Conservation (phyloP, 1,139 yeast genomes). For the Suhomyces wounanorum region DNA sequence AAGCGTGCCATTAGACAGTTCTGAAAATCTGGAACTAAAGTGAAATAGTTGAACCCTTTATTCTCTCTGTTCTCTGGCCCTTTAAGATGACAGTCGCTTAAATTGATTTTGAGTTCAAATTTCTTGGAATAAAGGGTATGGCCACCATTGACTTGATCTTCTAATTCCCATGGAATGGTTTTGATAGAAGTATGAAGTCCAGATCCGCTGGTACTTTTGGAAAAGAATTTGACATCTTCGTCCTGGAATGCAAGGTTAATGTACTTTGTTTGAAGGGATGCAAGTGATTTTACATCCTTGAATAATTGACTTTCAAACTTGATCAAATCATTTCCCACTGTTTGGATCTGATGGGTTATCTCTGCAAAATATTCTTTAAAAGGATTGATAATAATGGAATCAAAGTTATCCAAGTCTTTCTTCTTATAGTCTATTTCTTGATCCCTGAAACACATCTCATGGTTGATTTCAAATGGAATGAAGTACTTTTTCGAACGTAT, state of each 20-base stretch:
- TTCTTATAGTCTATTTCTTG: conserved; percentile 25
- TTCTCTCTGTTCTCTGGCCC: conserved; percentile 23
- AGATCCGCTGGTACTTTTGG: conserved; percentile 18
- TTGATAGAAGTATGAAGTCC: conserved; percentile 25
- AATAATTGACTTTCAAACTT: conserved; percentile 40
- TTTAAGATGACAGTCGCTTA: conserved; percentile 30
- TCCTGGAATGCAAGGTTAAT: conserved; percentile 24
- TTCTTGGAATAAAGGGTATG: conserved; percentile 28
- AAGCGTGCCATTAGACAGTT: conserved; percentile 55
- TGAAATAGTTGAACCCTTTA: conserved; percentile 31
- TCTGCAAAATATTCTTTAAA: conserved; percentile 32
- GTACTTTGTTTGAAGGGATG: conserved; percentile 36
- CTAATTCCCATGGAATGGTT: conserved; percentile 31
- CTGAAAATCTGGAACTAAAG: conserved; percentile 60
- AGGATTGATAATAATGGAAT: conserved; percentile 33
- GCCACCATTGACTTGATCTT: conserved; percentile 12
- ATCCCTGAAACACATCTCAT: conserved; percentile 36
- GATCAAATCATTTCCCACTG: conserved; percentile 38
- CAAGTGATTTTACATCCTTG: conserved; percentile 41
- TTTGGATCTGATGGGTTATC: conserved; percentile 33
- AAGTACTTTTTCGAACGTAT: conserved; percentile 32
- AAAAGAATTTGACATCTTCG: conserved; percentile 21
- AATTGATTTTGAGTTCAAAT: conserved; percentile 30
- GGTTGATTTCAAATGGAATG: conserved; percentile 46
- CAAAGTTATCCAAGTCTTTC: conserved; percentile 33